A percentile compares a stretch with the other conserved stretches of the same genome.
phyloP scores from a whole-genome alignment of 495 filamentous ascomycete species.

The Hypoxylon rickii region DNA sequence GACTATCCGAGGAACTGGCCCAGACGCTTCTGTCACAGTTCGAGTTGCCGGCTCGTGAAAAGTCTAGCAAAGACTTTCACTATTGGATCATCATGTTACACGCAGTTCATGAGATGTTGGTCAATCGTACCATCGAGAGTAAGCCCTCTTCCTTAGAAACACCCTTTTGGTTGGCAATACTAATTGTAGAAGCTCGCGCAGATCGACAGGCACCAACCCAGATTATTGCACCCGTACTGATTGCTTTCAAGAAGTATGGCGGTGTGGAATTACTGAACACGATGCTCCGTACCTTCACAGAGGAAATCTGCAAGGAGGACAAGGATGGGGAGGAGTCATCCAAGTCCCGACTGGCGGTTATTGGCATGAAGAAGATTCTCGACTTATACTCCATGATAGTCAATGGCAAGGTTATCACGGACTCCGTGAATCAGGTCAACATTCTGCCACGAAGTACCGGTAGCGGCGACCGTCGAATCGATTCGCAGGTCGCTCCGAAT shows the following conservation, averaged over 20 bases:
- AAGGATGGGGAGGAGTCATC: slow-evolving; percentile 40
- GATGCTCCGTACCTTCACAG: slow-evolving; percentile 73
- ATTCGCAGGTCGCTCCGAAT: slow-evolving; percentile 74
- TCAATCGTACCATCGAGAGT: slow-evolving; percentile 62
- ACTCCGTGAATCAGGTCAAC: slow-evolving; percentile 68
- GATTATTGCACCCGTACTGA: slow-evolving; percentile 77
- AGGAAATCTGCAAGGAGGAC: slow-evolving; percentile 57
- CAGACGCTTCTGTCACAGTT: slow-evolving; percentile 71
- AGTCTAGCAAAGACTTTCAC: slow-evolving; percentile 58
- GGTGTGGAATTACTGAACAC: slow-evolving; percentile 75
- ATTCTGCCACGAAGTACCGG: slow-evolving; percentile 59
- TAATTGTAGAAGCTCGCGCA: slow-evolving; percentile 25
- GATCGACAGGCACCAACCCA: slow-evolving; percentile 45
- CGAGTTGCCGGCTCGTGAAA: slow-evolving; percentile 34
- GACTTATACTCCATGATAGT: slow-evolving; percentile 77
- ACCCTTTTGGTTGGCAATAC: slow-evolving; percentile 25
- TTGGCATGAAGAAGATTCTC: slow-evolving; percentile 82
- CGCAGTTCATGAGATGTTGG: slow-evolving; percentile 72
- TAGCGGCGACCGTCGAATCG: slow-evolving; percentile 54
- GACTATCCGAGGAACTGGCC: slow-evolving; percentile 79
- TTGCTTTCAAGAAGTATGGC: slow-evolving; percentile 80
- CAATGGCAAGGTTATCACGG: slow-evolving; percentile 74
- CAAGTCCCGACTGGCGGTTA: slow-evolving; percentile 45
- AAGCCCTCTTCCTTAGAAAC: slow-evolving; percentile 42
- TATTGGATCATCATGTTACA: slow-evolving; percentile 83